Conservation (phyloP, 306 rosid genomes). For the Cicer cuneatum region DNA sequence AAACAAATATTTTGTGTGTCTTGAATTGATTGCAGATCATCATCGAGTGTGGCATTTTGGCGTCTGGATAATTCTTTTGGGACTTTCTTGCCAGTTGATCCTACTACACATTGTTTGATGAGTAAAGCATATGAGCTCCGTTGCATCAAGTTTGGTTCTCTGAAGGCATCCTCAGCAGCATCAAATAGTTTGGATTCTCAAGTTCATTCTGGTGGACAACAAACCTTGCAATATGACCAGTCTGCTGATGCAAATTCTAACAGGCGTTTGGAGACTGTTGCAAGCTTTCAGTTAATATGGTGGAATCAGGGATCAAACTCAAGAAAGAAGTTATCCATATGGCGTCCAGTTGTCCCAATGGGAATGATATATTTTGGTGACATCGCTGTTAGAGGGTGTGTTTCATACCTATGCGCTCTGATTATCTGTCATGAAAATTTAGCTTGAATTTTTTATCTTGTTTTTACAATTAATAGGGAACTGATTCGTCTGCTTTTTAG, state of each 20-base stretch:
- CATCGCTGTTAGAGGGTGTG: constrained; percentile 80
- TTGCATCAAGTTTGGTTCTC: constrained; percentile 69
- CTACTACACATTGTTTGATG: constrained; percentile 53
- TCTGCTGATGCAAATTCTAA: constrained; percentile 59
- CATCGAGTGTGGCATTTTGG: constrained; percentile 73
- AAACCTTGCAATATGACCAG: constrained; percentile 52
- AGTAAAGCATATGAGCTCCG: constrained; percentile 81
- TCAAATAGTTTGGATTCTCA: constrained; percentile 49
- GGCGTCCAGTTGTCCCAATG: constrained; percentile 89
- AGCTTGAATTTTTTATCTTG: constrained; percentile 25
- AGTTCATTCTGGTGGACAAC: constrained; percentile 48
- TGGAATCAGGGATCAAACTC: constrained; percentile 84
- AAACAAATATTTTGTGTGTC: constrained; percentile 16
- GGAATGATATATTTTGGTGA: constrained; percentile 93
- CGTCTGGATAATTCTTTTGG: constrained; percentile 91
- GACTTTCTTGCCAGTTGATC: constrained; percentile 89
- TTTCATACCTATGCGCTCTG: constrained; percentile 36
- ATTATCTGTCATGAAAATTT: constrained; percentile 1
- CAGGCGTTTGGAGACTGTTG: constrained; percentile 75
- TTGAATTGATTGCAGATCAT: constrained; percentile 59
- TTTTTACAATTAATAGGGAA: constrained; percentile 32
- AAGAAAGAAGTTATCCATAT: constrained; percentile 77
- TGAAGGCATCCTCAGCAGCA: constrained; percentile 55
- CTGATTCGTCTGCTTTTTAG: constrained; percentile 49
- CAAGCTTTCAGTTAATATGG: constrained; percentile 86